A percentile compares a stretch with the other conserved stretches of the same genome.
phyloP scores from a whole-genome alignment of 2,329 filamentous ascomycete genomes.

The Onygenales sp. region DNA sequence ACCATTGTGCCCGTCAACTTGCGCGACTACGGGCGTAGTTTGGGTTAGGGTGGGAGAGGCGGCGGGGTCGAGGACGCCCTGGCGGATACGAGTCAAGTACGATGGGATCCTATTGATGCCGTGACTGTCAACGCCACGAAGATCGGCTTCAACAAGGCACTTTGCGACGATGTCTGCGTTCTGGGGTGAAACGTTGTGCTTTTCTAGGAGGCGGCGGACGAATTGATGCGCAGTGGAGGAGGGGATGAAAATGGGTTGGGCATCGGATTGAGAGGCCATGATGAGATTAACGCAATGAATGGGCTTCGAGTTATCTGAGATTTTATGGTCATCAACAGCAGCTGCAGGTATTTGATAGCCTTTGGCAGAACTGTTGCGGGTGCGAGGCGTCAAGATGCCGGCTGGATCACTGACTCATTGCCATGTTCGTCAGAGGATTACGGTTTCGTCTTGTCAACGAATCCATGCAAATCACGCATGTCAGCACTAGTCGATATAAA shows the following conservation, averaged over 20 bases:
- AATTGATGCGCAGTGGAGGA: slow-evolving; percentile 32
- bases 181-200: slow-evolving; percentile 49
- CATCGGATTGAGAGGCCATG: background rate
- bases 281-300: background rate
- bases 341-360: no score
- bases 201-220: slow-evolving; percentile 46
- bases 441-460: background rate
- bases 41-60: slow-evolving; percentile 51
- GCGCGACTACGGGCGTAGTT: slow-evolving; percentile 61
- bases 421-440: background rate
- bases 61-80: slow-evolving; percentile 55
- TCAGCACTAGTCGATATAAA: no score
- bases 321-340: no score
- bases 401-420: background rate
- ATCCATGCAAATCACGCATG: no score
- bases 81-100: slow-evolving; percentile 63
- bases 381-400: no score
- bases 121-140: slow-evolving; percentile 71
- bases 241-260: slow-evolving; percentile 8
- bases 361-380: no score
- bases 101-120: slow-evolving; percentile 69
- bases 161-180: slow-evolving; percentile 56
- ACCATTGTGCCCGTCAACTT: slow-evolving; percentile 58
- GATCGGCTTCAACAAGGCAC: slow-evolving; percentile 63
- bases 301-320: background rate